These are phyloP conservation scores for Medicago ruthenica DNA, from an alignment of 306 rosid species.

Conservation along the genomic window DNA sequence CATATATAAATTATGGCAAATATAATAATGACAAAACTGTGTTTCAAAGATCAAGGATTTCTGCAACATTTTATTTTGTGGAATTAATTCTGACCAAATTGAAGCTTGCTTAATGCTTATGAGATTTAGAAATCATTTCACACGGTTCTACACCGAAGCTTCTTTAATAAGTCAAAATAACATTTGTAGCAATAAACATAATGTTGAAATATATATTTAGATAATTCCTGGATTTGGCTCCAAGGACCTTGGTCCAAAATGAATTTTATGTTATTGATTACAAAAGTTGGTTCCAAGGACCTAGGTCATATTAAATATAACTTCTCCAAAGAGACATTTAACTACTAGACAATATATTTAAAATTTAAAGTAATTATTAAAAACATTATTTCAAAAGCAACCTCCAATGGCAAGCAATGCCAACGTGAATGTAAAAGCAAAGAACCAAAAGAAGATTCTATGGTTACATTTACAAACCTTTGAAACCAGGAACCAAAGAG, in stretches of 20 bases:
- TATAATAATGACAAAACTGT: conserved; percentile 11
- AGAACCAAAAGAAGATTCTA: neutral
- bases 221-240: neutral
- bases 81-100: neutral
- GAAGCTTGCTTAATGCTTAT: neutral
- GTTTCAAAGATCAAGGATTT: conserved; percentile 13
- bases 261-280: no score
- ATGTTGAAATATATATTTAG: no score
- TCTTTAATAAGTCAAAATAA: no score
- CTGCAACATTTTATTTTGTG: conserved; percentile 22
- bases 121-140: no score
- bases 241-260: neutral
- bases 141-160: no score
- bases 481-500: conserved; percentile 48
- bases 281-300: no score
- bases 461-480: conserved; percentile 46
- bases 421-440: neutral
- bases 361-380: no score
- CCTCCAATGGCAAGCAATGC: no score
- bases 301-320: neutral
- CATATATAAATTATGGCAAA: neutral
- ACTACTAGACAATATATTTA: no score
- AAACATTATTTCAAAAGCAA: no score
- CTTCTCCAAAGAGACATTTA: no score
- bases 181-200: no score